Base-by-base conservation (phyloP, 2,329 filamentous ascomycete species). In the Cladosporium sp. region DNA sequence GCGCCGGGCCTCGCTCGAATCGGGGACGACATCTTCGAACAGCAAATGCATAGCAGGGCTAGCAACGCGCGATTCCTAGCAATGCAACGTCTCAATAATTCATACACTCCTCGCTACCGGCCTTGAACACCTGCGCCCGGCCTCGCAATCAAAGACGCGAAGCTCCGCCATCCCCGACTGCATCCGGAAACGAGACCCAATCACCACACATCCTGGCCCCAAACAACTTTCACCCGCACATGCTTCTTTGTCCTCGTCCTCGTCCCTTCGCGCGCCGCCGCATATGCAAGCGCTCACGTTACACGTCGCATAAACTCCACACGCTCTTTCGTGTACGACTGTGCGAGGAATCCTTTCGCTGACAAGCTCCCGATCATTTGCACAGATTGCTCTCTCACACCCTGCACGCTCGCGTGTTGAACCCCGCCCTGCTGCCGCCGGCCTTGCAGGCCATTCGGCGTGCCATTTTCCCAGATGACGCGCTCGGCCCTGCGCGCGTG, bases 391-490 rank as follows among this genome's bases (percentile, higher is more conserved):
- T 65, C 44, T 65, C 63, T n/a, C 55, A 60, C 44, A 60, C 63
- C 55, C 29, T 65, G 46, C 55, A 53, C 63, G 37, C 63, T 33
- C 63, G 55, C 46, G 33, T 60, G 11, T 35, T 65, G 28, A 53
- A 53, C 44, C 78, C 81, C 68, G 73, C 76, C 68, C 76, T 78
- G 66, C 70, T 84, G 35, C 81, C 82, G 64, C 73, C 77, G 58
- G 72, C 82, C 35, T 85, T 94, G 72, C 86, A 88, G 76, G 85
- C 88, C 70, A 84, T 91, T 73, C 91, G 95, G 76, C 87, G 86
- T 72, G 86, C 91, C 67, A 82, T 98, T 65, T 98, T 97, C 77
- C 94, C 95, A 70, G 90, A 92, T 79, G 96, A 96, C 78, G 83
- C 86, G 72, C 88, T 90, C 68, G 89, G 88, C 66, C 85, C 87